Evolutionary conservation across 2,329 filamentous ascomycete species (phyloP), one percentile per base, ranked within the genome.

Genomic region (Calonectria honghensis): DNA sequence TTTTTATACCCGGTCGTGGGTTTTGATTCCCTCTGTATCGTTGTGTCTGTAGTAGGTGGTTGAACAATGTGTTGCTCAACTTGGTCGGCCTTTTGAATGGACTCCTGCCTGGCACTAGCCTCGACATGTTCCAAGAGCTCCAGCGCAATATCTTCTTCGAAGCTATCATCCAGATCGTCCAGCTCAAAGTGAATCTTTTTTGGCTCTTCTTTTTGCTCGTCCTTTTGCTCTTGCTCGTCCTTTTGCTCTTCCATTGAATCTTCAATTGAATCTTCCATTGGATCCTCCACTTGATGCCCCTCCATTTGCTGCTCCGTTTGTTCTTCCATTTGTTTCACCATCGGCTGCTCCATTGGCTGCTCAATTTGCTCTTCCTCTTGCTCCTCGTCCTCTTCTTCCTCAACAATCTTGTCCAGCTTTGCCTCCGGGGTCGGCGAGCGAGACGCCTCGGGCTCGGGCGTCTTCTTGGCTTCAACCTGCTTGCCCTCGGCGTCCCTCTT

Each of bases 401-500:
- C 64, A 3, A 61, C 45, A 35, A 69, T 41, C 71, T 74, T 32
- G 11, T n/a, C 18, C 16, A 74, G 59, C 16, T 68, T 71, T 20
- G 48, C 29, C 27, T 37, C 35, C 5, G 41, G 39, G 10, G 39
- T n/a, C 9, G 61, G 48, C n/a, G 24, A 59, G 39, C 32, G 24
- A 27, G 51, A 27, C 5, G 39, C 45, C 27, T 32, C 72, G 20
- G 31, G 57, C 16, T 66, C 59, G 2, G 27, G 24, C 20, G 57
- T 31, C 37, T 66, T 32, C 3, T 24, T 54, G 16, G 51, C 59
- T 76, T 50, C 14, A 29, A 79, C 70, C 5, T 75, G 75, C 20
- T 70, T 68, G 4, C 82, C 83, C 7, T 69, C 73, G 4, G 52
- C 68, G 39, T 82, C 81, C 50, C 82, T 82, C 78, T 85, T 85